phyloP scores from a whole-genome alignment of 208 protist genomes.

The Leishmania amazonensis region DNA sequence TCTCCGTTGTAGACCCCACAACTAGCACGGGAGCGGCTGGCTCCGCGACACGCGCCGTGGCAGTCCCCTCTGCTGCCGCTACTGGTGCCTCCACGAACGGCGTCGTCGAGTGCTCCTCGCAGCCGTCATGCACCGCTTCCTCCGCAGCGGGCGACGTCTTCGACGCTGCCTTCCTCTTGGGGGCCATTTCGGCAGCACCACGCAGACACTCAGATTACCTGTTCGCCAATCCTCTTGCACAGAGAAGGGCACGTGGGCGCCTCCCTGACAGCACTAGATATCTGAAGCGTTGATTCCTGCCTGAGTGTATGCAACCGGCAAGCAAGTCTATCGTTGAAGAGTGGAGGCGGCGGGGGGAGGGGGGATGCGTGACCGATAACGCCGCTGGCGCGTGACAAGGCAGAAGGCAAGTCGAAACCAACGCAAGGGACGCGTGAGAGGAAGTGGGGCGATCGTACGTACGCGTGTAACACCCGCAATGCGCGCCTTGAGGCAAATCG shows the following conservation, averaged over 20 bases:
- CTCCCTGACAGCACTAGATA: background rate
- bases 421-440: background rate
- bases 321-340: background rate
- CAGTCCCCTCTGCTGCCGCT: conserved; percentile 4
- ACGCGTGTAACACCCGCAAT: background rate
- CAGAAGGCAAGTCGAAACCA: background rate
- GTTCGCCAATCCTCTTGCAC: conserved; percentile 9
- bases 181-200: conserved; percentile 44
- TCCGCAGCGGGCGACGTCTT: conserved; percentile 13
- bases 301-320: background rate
- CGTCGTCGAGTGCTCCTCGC: conserved; percentile 3
- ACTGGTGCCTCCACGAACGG: background rate
- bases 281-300: background rate
- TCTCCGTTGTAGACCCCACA: conserved; percentile 44
- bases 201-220: background rate
- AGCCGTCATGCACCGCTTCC: background rate
- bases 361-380: background rate
- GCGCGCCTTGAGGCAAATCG: background rate
- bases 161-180: conserved; percentile 57
- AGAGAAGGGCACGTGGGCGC: background rate
- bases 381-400: background rate
- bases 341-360: background rate
- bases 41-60: conserved; percentile 8
- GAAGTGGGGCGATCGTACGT: background rate
- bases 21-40: conserved; percentile 26